Percentiles rank a stretch among this genome's conserved stretches.
phyloP scores from a whole-genome alignment of 805 yeast species.

The Myxozyma mucilagina region DNA sequence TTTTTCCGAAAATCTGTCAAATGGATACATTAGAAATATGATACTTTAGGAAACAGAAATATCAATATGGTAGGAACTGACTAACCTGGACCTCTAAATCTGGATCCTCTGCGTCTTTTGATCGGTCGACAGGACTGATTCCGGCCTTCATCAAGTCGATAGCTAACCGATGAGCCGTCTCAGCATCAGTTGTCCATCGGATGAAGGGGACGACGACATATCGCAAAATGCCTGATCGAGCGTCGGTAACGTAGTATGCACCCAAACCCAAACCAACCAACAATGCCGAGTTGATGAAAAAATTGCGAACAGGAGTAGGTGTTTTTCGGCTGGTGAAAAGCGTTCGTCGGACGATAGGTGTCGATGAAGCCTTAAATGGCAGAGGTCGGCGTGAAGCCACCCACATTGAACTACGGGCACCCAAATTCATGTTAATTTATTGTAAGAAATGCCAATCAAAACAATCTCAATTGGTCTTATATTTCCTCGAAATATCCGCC shows the following conservation, averaged over 20 bases:
- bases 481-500: too few relatives aligned
- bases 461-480: too few relatives aligned
- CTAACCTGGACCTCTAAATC: conserved; percentile 49
- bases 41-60: not conserved
- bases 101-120: conserved; percentile 51
- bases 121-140: conserved; percentile 53
- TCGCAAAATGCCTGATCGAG: conserved; percentile 81
- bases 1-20: conserved; percentile 61
- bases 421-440: not conserved
- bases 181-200: conserved; percentile 74
- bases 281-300: conserved; percentile 20
- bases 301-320: conserved; percentile 29
- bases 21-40: not conserved
- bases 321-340: conserved; percentile 12
- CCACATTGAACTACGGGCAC: not conserved
- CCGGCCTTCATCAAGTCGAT: conserved; percentile 69
- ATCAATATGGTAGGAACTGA: not conserved
- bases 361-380: not conserved
- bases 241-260: conserved; percentile 61
- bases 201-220: conserved; percentile 76
- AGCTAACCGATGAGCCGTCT: conserved; percentile 78
- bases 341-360: conserved; percentile 4
- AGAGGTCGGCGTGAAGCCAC: not conserved
- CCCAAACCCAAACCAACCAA: conserved; percentile 41
- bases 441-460: not conserved